These are phyloP conservation scores for Sugiyamaella qingdaonensis DNA, from an alignment of 805 yeast species.

Conservation along the genomic window DNA sequence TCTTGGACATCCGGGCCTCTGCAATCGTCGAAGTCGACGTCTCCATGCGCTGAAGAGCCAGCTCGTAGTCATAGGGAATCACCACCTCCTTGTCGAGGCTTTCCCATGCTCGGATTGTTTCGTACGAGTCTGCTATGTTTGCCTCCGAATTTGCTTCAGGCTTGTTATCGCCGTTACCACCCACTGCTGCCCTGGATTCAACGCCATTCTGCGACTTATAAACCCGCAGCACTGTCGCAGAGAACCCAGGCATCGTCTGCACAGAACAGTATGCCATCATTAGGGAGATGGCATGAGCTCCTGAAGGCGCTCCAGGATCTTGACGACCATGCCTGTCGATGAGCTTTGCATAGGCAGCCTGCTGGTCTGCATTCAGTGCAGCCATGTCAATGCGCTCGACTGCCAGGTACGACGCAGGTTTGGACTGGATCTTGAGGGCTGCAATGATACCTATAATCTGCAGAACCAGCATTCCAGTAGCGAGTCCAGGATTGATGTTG, in stretches of 20 bases:
- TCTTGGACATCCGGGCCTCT: constrained; percentile 27
- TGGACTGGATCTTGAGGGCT: constrained; percentile 20
- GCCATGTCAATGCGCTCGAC: constrained; percentile 31
- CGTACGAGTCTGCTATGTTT: constrained; percentile 17
- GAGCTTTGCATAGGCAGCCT: constrained; percentile 30
- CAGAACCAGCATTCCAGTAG: constrained; percentile 18
- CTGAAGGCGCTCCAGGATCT: constrained; percentile 32
- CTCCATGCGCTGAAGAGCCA: not conserved
- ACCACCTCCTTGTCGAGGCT: constrained; percentile 28
- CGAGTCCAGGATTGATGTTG: constrained; percentile 14
- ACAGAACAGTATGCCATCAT: constrained; percentile 32
- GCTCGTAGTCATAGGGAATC: constrained; percentile 17
- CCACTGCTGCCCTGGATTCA: not conserved
- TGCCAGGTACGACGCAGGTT: constrained; percentile 27
- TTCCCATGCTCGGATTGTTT: constrained; percentile 31
- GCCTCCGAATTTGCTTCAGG: not conserved
- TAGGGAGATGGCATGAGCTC: constrained; percentile 32
- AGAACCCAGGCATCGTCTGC: constrained; percentile 25
- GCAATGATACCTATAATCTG: constrained; percentile 23
- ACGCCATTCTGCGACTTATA: constrained; percentile 21
- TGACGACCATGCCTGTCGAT: constrained; percentile 30
- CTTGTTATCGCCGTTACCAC: not conserved
- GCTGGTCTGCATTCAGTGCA: constrained; percentile 24
- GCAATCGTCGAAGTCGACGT: not conserved
- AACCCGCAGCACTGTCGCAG: constrained; percentile 29